Conservation (phyloP, 2,329 filamentous ascomycete genomes). For the Diplodia sapinea region DNA sequence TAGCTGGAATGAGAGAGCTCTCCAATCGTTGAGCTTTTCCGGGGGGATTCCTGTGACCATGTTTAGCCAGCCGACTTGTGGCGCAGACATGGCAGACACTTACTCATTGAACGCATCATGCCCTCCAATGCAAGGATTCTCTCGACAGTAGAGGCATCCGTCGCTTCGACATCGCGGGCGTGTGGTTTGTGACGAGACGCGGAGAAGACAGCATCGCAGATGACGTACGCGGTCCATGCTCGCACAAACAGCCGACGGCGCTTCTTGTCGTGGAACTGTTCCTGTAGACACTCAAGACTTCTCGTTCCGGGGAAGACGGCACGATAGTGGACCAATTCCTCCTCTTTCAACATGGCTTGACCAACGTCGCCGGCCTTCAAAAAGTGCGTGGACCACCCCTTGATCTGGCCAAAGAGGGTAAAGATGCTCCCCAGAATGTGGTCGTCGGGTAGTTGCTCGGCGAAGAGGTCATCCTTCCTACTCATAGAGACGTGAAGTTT, state of each 20-base stretch:
- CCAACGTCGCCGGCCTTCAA: too few species aligned
- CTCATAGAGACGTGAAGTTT: background rate
- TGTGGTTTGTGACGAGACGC: too few species aligned
- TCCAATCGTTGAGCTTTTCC: background rate
- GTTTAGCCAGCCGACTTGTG: background rate
- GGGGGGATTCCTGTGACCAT: background rate
- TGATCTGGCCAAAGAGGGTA: background rate
- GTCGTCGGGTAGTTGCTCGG: background rate
- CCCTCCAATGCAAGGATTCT: background rate
- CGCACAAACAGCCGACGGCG: background rate
- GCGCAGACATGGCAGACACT: background rate
- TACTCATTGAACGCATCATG: background rate
- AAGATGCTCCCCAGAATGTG: background rate
- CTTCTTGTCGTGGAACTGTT: background rate
- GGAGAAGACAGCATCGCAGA: background rate
- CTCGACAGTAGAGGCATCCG: background rate
- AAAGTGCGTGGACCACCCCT: background rate
- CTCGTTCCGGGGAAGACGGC: background rate
- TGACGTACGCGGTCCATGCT: background rate
- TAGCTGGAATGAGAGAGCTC: background rate
- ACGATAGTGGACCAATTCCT: background rate
- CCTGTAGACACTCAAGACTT: background rate
- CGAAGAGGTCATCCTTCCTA: background rate
- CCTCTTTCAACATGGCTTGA: background rate
- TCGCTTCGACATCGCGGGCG: background rate